Evolutionary conservation across 148 eudicot genomes (phyloP).

Genomic region (Cornus kousa): DNA sequence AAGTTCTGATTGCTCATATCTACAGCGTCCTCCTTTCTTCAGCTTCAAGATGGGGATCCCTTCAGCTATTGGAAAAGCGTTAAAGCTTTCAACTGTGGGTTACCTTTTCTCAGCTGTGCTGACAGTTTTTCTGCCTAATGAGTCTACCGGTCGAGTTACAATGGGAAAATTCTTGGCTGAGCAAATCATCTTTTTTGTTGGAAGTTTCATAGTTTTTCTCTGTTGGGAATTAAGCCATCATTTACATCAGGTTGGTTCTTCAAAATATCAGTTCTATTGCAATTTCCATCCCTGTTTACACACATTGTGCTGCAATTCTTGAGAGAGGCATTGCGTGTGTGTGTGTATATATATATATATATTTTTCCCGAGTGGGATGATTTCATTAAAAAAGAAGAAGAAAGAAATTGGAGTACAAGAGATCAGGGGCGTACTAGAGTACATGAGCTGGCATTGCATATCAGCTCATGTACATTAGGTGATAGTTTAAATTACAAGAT

Average conservation of each 20-base stretch:
- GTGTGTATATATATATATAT: no score
- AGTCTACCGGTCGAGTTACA: constrained; percentile 28
- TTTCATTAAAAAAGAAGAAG: no score
- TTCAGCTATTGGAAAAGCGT: constrained; percentile 48
- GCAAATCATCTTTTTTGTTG: constrained; percentile 47
- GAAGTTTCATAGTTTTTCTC: constrained; percentile 51
- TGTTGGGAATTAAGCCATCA: constrained; percentile 85
- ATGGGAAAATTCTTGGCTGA: constrained; percentile 38
- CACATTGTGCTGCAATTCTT: not conserved
- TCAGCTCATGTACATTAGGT: not conserved
- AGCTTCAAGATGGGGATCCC: constrained; percentile 92
- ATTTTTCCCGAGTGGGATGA: no score
- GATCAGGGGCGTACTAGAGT: no score
- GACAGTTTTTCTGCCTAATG: constrained; percentile 32
- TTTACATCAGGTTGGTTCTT: constrained; percentile 72
- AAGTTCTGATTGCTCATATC: constrained; percentile 18
- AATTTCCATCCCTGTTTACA: not conserved
- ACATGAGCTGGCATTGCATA: not conserved
- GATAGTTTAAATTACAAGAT: not conserved
- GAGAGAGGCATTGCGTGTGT: not conserved
- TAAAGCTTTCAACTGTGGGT: constrained; percentile 52
- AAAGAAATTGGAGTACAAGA: no score
- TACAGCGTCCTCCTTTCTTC: constrained; percentile 90
- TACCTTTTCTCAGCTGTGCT: constrained; percentile 48
- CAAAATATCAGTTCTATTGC: not conserved